A percentile compares a stretch with the other conserved stretches of the same genome.
These are phyloP conservation scores for Straminergon stramineum DNA, from an alignment of 225 moss, liverwort and hornwort species.

Conservation along the genomic window DNA sequence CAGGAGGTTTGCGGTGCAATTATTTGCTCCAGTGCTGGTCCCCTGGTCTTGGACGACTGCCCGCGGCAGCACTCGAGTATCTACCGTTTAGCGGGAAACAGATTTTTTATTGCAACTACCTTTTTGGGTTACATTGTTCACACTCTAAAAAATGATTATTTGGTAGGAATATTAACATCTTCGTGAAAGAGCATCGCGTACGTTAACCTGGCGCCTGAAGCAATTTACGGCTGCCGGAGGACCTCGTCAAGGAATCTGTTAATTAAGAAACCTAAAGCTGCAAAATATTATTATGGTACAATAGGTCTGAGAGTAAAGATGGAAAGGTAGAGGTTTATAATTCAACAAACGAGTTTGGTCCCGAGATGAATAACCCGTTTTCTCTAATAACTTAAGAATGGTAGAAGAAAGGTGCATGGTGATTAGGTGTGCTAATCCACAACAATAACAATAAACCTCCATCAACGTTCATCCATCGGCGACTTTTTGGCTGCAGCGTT, in stretches of 20 bases:
- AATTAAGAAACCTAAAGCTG: too few species aligned
- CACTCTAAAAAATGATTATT: too few species aligned
- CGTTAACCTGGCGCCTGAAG: too few species aligned
- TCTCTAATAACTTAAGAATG: too few species aligned
- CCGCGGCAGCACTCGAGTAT: not conserved
- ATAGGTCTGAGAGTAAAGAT: not conserved
- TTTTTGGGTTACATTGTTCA: not conserved
- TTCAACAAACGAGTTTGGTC: not conserved
- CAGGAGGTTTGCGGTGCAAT: not conserved
- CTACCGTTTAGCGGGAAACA: too few species aligned
- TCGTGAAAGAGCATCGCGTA: too few species aligned
- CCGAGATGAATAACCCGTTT: accelerated
- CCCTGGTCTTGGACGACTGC: not conserved
- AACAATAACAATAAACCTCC: not conserved
- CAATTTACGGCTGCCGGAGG: too few species aligned
- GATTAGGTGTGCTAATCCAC: not conserved
- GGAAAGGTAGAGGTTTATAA: accelerated
- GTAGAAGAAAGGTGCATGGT: accelerated
- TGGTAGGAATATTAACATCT: too few species aligned
- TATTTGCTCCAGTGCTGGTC: not conserved
- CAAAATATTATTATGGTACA: not conserved
- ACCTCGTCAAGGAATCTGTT: not conserved
- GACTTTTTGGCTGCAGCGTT: accelerated
- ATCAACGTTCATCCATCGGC: not conserved
- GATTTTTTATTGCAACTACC: too few species aligned